A percentile compares a stretch with the other conserved stretches of the same genome.
phyloP scores from a whole-genome alignment of 2,329 filamentous ascomycete species.

The Aspergillus chevalieri region DNA sequence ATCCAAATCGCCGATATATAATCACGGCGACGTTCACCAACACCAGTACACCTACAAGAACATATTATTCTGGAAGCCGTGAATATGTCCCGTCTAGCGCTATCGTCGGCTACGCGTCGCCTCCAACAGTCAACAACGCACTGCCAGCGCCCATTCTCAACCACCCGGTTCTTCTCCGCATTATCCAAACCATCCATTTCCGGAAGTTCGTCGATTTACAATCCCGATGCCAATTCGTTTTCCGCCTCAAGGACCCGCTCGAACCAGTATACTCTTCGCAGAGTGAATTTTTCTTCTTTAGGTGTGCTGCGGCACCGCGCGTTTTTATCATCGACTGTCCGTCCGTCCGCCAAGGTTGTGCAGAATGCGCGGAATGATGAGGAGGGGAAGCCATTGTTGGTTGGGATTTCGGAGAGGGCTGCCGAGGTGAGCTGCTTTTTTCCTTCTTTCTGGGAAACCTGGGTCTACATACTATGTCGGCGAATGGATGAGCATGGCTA shows the following conservation, averaged over 20 bases:
- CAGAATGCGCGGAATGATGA: constrained; percentile 73
- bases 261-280: neutral
- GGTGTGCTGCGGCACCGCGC: constrained; percentile 13
- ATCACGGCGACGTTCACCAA: constrained; percentile 5
- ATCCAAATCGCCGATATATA: constrained; percentile 18
- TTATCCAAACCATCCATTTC: constrained; percentile 23
- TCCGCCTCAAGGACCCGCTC: neutral
- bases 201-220: neutral
- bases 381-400: constrained; percentile 72
- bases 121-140: constrained; percentile 14
- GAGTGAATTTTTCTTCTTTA: neutral
- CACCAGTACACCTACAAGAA: neutral
- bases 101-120: constrained; percentile 20
- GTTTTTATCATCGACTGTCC: constrained; percentile 31
- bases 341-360: constrained; percentile 37
- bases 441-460: neutral
- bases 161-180: constrained; percentile 23
- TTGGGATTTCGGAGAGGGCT: constrained; percentile 79
- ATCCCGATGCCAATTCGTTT: neutral
- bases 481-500: neutral
- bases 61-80: neutral
- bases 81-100: constrained; percentile 25
- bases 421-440: constrained; percentile 56
- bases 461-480: neutral
- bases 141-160: constrained; percentile 15